Conservation (phyloP, 2,329 filamentous ascomycete species). For the Paraphaeosphaeria minitans region DNA sequence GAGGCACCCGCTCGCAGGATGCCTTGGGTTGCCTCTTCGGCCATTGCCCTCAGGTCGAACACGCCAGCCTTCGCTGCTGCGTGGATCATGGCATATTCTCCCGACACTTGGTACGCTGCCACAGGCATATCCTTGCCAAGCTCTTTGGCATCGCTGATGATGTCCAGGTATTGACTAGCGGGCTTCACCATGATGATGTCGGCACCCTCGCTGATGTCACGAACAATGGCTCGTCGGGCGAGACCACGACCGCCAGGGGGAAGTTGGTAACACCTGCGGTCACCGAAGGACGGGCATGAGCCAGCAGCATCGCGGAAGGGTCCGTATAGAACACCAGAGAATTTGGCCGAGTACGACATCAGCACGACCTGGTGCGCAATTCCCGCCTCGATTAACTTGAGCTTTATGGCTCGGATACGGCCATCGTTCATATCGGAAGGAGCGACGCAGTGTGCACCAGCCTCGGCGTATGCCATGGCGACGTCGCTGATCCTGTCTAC, state of each 20-base stretch:
- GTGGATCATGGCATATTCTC: conserved; percentile 98
- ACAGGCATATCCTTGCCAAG: conserved; percentile 89
- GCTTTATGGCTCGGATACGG: conserved; percentile 94
- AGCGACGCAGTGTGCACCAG: conserved; percentile 94
- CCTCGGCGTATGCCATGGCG: conserved; percentile 95
- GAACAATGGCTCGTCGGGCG: conserved; percentile 83
- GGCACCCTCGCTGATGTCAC: conserved; percentile 91
- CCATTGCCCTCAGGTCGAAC: conserved; percentile 93
- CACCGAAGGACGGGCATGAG: conserved; percentile 87
- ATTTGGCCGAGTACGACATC: conserved; percentile 99
- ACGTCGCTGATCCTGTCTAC: conserved; percentile 96
- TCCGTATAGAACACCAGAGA: conserved; percentile 93
- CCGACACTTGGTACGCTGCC: conserved; percentile 95
- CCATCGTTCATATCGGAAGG: conserved; percentile 99
- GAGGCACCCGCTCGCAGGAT: conserved; percentile 91
- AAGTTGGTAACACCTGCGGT: conserved; percentile 95
- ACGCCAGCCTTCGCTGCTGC: conserved; percentile 94
- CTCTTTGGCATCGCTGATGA: conserved; percentile 96
- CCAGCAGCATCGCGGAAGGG: conserved; percentile 97
- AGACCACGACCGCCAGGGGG: conserved; percentile 90
- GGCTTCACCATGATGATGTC: conserved; percentile 99
- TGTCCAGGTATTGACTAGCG: conserved; percentile 92
- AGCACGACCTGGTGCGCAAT: conserved; percentile 89
- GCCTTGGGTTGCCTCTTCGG: conserved; percentile 90
- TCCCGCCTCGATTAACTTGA: conserved; percentile 94